Evolutionary conservation across 371 early-diverging fungal genomes (phyloP).

Genomic region (Circinella umbellata): DNA sequence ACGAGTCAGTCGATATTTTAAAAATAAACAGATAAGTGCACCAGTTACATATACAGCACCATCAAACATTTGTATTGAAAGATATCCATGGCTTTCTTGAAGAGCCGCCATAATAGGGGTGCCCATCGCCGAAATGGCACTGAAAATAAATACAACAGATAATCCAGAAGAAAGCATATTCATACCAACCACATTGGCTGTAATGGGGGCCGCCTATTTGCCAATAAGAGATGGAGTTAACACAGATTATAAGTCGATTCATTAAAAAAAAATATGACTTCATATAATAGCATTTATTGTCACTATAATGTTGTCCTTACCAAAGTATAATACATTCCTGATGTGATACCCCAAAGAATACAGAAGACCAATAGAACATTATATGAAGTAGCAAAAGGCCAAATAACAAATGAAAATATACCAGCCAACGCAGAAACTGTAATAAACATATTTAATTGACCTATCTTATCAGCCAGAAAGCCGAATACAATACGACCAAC

Average conservation of each 20-base stretch:
- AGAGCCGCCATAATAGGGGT: conserved; percentile 43
- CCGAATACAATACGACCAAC: conserved; percentile 73
- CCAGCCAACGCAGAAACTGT: conserved; percentile 35
- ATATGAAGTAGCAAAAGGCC: conserved; percentile 61
- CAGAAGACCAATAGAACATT: conserved; percentile 53
- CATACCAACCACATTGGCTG: conserved; percentile 56
- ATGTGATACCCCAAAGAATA: conserved; percentile 51
- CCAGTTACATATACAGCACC: conserved; percentile 42
- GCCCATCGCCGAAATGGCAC: conserved; percentile 39
- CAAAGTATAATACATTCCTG: conserved; percentile 42
- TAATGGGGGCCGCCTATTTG: conserved; percentile 54
- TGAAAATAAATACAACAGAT: conserved; percentile 56
- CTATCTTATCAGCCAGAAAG: conserved; percentile 63
- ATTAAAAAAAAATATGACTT: not conserved
- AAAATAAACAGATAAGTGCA: conserved; percentile 18
- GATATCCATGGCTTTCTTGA: conserved; percentile 28
- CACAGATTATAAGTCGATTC: not conserved
- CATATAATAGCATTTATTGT: not conserved
- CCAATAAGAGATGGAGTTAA: not conserved
- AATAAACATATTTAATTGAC: conserved; percentile 53
- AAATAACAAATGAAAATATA: conserved; percentile 48
- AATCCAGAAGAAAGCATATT: conserved; percentile 57
- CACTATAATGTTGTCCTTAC: not conserved
- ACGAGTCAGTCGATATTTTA: conserved; percentile 20
- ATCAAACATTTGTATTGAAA: conserved; percentile 48